Evolutionary conservation across 192 early-diverging fungal species (phyloP), one percentile per base, ranked within the genome.

Genomic region (Diversispora epigaea): DNA sequence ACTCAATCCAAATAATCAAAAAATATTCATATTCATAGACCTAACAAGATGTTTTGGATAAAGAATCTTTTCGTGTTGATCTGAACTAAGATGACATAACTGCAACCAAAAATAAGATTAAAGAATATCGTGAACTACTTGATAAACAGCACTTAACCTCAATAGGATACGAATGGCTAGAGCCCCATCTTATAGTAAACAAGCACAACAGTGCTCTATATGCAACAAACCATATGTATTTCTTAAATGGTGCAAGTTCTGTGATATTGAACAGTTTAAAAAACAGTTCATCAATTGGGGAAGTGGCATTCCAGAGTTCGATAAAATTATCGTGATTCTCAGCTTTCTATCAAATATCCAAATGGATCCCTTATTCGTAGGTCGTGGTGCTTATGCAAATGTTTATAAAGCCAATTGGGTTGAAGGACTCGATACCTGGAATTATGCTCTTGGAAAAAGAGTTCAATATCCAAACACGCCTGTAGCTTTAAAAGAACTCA

Each of bases 241-340:
- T n/a, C n/a, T n/a, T n/a, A n/a, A n/a, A n/a, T n/a, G n/a, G n/a
- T n/a, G n/a, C n/a, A n/a, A n/a, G n/a, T n/a, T n/a, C n/a, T n/a
- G n/a, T n/a, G n/a, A n/a, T n/a, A n/a, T n/a, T n/a, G n/a, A n/a
- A n/a, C n/a, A n/a, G n/a, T n/a, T n/a, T n/a, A n/a, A n/a, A n/a
- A n/a, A n/a, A n/a, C n/a, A n/a, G n/a, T n/a, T n/a, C n/a, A 21
- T 19, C 19, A 57, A 21, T 57, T 65, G 63, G 63, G 15, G 14
- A 65, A 65, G 22, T 65, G 63, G 63, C 39, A 32, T 41, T 65
- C 14, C 41, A 65, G 32, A 65, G 11, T 65, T 44, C 44, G 63
- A 65, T 65, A 65, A 65, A 65, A 45, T 65, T 44, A 65, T 65
- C 63, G 63, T n/a, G 40, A 41, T 9, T 65, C 63, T 44, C 63